phyloP scores from a whole-genome alignment of 345 rosid species.

The Durio zibethinus region DNA sequence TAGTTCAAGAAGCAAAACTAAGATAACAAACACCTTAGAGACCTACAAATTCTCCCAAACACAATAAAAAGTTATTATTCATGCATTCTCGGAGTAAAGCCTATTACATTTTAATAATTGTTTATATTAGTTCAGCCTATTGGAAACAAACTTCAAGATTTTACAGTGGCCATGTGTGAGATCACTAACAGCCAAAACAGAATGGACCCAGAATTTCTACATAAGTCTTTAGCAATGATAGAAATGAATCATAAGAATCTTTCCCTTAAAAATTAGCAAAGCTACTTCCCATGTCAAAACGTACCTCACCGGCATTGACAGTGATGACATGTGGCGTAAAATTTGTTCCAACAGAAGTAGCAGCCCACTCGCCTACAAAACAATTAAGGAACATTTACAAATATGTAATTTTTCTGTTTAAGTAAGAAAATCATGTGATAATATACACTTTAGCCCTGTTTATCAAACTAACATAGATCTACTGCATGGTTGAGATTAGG shows the following conservation, averaged over 20 bases:
- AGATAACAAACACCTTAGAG: not conserved
- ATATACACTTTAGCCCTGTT: not conserved
- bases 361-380: slow-evolving; percentile 48
- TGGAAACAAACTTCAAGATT: not conserved
- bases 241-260: not conserved
- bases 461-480: not conserved
- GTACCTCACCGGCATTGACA: slow-evolving; percentile 82
- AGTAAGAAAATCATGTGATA: not conserved
- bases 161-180: not conserved
- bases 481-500: not conserved
- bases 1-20: not conserved
- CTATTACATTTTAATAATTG: not conserved
- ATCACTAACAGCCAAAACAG: not conserved
- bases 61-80: not conserved
- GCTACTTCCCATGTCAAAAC: not conserved
- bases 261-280: not conserved
- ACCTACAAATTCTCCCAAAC: not conserved
- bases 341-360: slow-evolving; percentile 57
- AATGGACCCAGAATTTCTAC: not conserved
- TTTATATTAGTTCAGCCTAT: not conserved
- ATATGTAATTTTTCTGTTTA: slow-evolving; percentile 7
- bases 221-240: not conserved
- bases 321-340: slow-evolving; percentile 78
- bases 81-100: not conserved
- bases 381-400: slow-evolving; percentile 16